These are phyloP conservation scores for Coniochaeta pulveracea DNA, from an alignment of 2,329 filamentous ascomycete genomes.

Conservation along the genomic window DNA sequence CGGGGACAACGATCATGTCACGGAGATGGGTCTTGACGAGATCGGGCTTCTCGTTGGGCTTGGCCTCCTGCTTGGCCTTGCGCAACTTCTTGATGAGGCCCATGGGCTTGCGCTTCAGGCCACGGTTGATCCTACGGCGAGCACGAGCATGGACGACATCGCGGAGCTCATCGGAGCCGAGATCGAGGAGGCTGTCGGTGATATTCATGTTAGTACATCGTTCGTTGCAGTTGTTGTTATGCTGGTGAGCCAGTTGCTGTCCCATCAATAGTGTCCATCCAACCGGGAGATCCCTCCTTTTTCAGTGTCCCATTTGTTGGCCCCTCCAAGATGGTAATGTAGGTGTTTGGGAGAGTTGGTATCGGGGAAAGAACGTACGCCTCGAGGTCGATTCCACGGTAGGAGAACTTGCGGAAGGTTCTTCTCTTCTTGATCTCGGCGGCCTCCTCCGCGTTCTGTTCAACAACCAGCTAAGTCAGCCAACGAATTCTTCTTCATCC, in stretches of 20 bases:
- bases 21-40: constrained; percentile 98
- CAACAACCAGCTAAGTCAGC: too few relatives aligned
- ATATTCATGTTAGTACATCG: too few relatives aligned
- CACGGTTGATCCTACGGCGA: constrained; percentile 98
- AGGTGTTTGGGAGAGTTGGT: too few relatives aligned
- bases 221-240: too few relatives aligned
- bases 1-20: constrained; percentile 99
- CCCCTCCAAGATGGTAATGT: neutral
- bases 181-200: constrained; percentile 88
- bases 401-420: constrained; percentile 99
- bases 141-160: constrained; percentile 99
- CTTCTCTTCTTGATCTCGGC: constrained; percentile 99
- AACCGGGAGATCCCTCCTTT: too few relatives aligned
- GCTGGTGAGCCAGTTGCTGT: too few relatives aligned
- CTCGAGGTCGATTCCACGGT: constrained; percentile 98
- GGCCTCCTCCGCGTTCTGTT: constrained; percentile 90
- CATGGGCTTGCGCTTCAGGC: constrained; percentile 99
- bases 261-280: neutral
- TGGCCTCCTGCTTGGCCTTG: constrained; percentile 97
- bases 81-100: constrained; percentile 99
- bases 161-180: constrained; percentile 95
- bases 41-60: constrained; percentile 99
- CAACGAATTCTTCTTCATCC: too few relatives aligned
- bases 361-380: constrained; percentile 55
- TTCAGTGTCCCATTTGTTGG: neutral